Conservation (phyloP, 148 eudicot species). For the Camellia granthamiana region DNA sequence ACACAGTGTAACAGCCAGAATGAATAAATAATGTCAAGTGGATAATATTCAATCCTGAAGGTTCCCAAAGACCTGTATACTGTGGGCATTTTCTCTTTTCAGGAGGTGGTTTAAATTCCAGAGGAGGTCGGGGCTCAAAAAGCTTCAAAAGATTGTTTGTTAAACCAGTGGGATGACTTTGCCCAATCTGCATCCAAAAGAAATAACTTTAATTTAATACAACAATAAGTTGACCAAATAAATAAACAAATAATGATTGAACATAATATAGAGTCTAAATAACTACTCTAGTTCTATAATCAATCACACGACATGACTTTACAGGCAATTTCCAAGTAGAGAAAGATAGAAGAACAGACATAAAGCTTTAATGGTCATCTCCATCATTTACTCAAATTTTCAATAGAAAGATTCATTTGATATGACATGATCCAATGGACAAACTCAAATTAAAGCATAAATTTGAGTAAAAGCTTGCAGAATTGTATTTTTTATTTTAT, state of each 20-base stretch:
- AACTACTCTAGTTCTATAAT: background rate
- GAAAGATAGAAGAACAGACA: background rate
- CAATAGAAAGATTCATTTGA: too few relatives aligned
- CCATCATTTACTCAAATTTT: too few relatives aligned
- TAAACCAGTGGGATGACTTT: slow-evolving; percentile 92
- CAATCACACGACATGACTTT: background rate
- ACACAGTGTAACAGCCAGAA: background rate
- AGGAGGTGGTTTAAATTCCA: slow-evolving; percentile 86
- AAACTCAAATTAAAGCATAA: too few relatives aligned
- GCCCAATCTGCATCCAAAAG: slow-evolving; percentile 63
- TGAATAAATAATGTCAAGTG: background rate
- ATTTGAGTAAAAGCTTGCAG: too few relatives aligned
- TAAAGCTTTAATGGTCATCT: too few relatives aligned
- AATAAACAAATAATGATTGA: background rate
- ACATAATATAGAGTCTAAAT: background rate
- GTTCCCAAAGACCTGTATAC: slow-evolving; percentile 57
- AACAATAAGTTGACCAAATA: background rate
- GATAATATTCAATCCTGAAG: background rate
- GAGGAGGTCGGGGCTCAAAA: slow-evolving; percentile 90
- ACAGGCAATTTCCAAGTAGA: background rate
- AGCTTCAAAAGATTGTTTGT: slow-evolving; percentile 78
- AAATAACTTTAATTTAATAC: background rate
- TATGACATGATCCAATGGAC: too few relatives aligned
- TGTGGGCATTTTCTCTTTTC: slow-evolving; percentile 94
- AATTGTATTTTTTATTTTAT: too few relatives aligned